phyloP scores from a whole-genome alignment of 1,139 yeast genomes.

The Sugiyamaella novakii region DNA sequence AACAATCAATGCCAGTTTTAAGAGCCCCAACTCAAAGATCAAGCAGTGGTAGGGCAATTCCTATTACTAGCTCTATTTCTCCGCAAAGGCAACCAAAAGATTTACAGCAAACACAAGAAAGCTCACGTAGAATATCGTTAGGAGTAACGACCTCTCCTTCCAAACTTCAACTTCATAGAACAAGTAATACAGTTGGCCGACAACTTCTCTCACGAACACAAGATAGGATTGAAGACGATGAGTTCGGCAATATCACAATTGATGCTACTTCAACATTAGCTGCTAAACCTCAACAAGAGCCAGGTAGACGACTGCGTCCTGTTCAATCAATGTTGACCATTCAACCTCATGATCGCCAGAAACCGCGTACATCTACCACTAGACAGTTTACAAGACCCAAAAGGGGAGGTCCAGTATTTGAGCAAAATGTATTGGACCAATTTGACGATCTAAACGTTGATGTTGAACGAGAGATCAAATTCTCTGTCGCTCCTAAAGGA shows the following conservation, averaged over 20 bases:
- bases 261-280: conserved; percentile 17
- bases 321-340: conserved; percentile 31
- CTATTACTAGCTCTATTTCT: conserved; percentile 1
- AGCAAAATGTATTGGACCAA: conserved; percentile 40
- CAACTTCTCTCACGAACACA: conserved; percentile 3
- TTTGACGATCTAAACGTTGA: conserved; percentile 37
- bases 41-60: background rate
- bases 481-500: conserved; percentile 11
- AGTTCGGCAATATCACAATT: conserved; percentile 12
- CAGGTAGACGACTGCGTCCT: conserved; percentile 24
- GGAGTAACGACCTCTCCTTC: conserved; percentile 4
- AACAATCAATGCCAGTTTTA: conserved; percentile 26
- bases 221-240: conserved; percentile 11
- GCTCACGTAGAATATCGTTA: background rate
- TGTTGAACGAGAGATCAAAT: conserved; percentile 16
- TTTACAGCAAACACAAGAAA: background rate
- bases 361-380: background rate
- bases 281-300: conserved; percentile 4
- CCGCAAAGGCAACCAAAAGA: conserved; percentile 8
- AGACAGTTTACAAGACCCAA: conserved; percentile 14
- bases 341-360: conserved; percentile 10
- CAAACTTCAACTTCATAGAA: conserved; percentile 1
- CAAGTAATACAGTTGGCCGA: background rate
- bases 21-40: conserved; percentile 5
- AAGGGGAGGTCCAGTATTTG: conserved; percentile 19